Evolutionary conservation across 2,329 filamentous ascomycete species (phyloP), one percentile per base, ranked within the genome.

Genomic region (Trichoderma koningii): DNA sequence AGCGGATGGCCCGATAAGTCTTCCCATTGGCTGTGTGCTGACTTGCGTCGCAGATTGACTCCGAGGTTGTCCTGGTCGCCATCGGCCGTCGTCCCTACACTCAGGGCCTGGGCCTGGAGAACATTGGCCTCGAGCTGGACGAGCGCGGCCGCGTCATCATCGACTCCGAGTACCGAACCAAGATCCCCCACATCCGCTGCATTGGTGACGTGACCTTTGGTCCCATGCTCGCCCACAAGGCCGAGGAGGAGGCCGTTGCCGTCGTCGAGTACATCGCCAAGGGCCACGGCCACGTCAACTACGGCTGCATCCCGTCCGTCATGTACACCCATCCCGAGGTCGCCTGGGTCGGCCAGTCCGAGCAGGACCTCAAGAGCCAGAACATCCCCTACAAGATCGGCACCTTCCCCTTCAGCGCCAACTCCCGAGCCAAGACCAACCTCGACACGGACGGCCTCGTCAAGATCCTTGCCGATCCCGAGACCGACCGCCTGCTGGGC

Each of bases 261-360:
- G 94, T 89, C 65, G 85, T 98, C 68, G 95, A 99, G 81, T 98
- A 93, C 84, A 95, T 99, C 80, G 94, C 92, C 83, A 98, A 98
- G 85, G 93, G 93, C 70, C 90, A 96, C 80, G 95, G 95, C 66
- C 95, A 99, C 80, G 95, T 99, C 81, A 99, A 99, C 89, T 99
- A 99, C 82, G 92, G 88, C 74, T 92, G 90, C 78, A 99, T 99
- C 76, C 95, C 95, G 70, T 95, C 92, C 41, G 95, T 99, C 81
- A 99, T 99, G 95, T 99, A 99, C 87, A 98, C 95, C 12, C 90
- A 97, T 82, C 95, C 95, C 41, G 95, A 99, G 80, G 95, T 98
- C 70, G 93, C 95, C 42, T 99, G 95, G 95, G 95, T 99, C 53
- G 95, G 95, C 66, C 93, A 97, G 84, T 97, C 89, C 78, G 95